These are phyloP conservation scores for Saccharomycopsis javanensis DNA, from an alignment of 805 yeast species.

Conservation along the genomic window DNA sequence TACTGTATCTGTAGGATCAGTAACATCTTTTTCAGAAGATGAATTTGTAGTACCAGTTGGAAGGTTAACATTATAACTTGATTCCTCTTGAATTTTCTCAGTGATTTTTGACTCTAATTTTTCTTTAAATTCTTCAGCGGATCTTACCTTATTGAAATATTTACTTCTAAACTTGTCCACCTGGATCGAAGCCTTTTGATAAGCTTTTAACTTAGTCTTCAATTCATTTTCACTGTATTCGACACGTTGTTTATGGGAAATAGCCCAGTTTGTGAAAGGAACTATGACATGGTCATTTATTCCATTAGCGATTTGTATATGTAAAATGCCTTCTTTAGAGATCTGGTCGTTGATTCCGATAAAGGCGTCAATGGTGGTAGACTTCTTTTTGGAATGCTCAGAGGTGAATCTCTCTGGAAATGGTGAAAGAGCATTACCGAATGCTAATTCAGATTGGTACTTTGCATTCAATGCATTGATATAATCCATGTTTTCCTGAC, in stretches of 20 bases:
- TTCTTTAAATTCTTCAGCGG: conserved; percentile 54
- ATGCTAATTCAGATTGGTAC: conserved; percentile 61
- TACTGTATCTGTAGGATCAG: conserved; percentile 7
- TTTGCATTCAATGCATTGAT: conserved; percentile 54
- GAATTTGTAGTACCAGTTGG: not conserved
- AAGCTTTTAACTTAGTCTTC: conserved; percentile 40
- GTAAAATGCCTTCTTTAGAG: conserved; percentile 48
- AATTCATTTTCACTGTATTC: conserved; percentile 49
- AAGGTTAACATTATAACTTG: not conserved
- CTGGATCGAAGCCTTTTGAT: conserved; percentile 35
- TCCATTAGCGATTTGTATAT: conserved; percentile 50
- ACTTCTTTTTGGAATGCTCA: conserved; percentile 37
- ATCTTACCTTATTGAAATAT: conserved; percentile 70
- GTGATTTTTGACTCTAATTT: conserved; percentile 34
- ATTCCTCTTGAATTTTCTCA: conserved; percentile 17
- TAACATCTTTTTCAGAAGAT: not conserved
- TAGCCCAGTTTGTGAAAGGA: conserved; percentile 70
- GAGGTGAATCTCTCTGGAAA: conserved; percentile 31
- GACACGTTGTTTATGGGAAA: conserved; percentile 59
- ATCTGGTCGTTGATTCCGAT: conserved; percentile 47
- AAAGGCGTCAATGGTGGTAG: conserved; percentile 53
- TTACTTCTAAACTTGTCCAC: conserved; percentile 52
- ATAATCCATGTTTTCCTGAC: conserved; percentile 55
- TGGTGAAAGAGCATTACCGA: conserved; percentile 46
- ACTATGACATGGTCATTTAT: conserved; percentile 50